Conservation (phyloP, 495 filamentous ascomycete species). For the Aspergillus nidulans region DNA sequence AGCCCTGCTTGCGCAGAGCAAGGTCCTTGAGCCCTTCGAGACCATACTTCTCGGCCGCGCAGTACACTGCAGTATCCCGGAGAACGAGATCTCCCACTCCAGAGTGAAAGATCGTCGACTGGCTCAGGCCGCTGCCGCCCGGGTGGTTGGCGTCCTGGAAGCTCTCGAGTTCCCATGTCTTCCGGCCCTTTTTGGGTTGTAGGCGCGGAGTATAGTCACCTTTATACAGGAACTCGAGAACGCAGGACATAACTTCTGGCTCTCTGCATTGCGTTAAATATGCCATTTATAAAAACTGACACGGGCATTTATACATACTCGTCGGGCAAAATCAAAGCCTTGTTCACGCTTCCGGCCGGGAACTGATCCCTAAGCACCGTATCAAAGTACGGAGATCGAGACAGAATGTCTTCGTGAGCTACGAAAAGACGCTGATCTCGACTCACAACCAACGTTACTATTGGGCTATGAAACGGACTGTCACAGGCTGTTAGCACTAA, state of each 20-base stretch:
- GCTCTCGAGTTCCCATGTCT: constrained; percentile 68
- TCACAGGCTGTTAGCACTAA: constrained; percentile 22
- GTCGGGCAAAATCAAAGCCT: constrained; percentile 56
- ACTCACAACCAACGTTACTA: constrained; percentile 79
- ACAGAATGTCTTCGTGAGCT: constrained; percentile 63
- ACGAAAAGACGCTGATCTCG: constrained; percentile 74
- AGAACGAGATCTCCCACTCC: constrained; percentile 68
- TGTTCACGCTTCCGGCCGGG: constrained; percentile 50
- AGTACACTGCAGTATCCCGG: constrained; percentile 89
- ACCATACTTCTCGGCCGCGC: constrained; percentile 77
- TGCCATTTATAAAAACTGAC: not conserved
- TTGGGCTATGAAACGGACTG: constrained; percentile 67
- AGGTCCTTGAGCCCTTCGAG: constrained; percentile 84
- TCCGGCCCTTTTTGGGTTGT: constrained; percentile 42
- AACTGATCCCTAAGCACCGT: constrained; percentile 53
- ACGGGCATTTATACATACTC: constrained; percentile 42
- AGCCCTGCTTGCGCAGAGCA: constrained; percentile 86
- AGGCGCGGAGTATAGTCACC: constrained; percentile 63
- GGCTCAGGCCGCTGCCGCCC: constrained; percentile 60
- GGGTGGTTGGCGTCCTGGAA: constrained; percentile 36
- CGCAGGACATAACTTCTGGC: constrained; percentile 60
- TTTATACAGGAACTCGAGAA: constrained; percentile 70
- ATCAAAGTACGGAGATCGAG: constrained; percentile 55
- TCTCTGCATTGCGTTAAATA: constrained; percentile 32
- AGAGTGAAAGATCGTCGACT: constrained; percentile 69